Base-by-base conservation (phyloP, 2,329 filamentous ascomycete species). In the Aspergillus sp. region DNA sequence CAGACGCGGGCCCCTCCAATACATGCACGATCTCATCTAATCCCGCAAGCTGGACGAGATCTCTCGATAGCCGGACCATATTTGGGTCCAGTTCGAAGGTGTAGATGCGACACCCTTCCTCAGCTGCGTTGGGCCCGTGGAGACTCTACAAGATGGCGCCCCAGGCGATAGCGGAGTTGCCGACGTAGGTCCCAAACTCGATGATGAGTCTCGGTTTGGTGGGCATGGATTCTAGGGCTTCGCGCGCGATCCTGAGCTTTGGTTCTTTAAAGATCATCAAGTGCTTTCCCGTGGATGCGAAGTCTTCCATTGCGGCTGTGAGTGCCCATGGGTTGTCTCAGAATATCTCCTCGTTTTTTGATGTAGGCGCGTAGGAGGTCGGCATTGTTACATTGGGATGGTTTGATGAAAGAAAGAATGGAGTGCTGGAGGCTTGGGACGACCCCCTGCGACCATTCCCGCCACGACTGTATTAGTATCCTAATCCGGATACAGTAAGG, bases 131-230 rank as follows among this genome's bases (percentile, higher is more conserved):
- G 5, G 48, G n/a, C 9, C 52, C 52, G 25, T 62, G 47, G 7
- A 67, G 52, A 6, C 60, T 56, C 12, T 58, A 54, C 10, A 60
- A 48, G 22, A 63, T 60, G 5, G 56, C 56, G 17, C 51, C 54
- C 52, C 52, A 70, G 1, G 58, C 61, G 10, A 72, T 52, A 2
- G 68, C 66, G 1, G 67, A 69, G 44, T 59, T 63, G 25, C 68
- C 67, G 7, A 70, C 57, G 38, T 66, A 70, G 12, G 62, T 63
- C 23, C 66, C 66, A 17, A 69, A 62, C 49, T 70, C 67, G 25
- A 71, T 53, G 13, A 71, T 48, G 1, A 58, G 54, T 19, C 60
- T 63, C 2, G 67, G 66, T n/a, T 56, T 46, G 3, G 57, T 53
- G 1, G 57, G 46, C 45, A 65, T 52, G 7, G 52, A 47, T 1